Base-by-base conservation (phyloP, 768 basidiomycete species). In the Butyriboletus loyo region DNA sequence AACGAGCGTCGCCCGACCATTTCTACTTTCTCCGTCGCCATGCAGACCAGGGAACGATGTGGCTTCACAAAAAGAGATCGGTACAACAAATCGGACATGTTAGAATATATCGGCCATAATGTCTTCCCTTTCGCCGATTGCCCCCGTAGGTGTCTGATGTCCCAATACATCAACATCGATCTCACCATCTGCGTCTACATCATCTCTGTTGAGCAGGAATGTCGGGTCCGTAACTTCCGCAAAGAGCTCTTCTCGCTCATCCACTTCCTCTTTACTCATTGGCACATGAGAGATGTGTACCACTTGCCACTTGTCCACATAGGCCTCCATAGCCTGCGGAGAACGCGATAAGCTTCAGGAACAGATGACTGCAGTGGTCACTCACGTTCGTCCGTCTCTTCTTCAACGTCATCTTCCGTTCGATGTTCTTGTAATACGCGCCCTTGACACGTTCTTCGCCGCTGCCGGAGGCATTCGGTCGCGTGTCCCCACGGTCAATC, bases 371-470 rank as follows among this genome's bases (percentile, higher is more conserved):
- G 11, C 8, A 5, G 5, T 14, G 11, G n/a, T 39, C 17, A 75
- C 81, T 67, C 56, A 91, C 90, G 66, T 89, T 88, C 17, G 80
- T 81, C 8, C 91, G 82, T 68, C 85, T 90, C 75, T 91, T 92
- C 71, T 92, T 92, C 37, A 93, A 74, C 22, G 82, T 76, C 85
- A 92, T 92, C 72, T 92, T 92, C 41, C 90, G 82, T 71, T 91
- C 89, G 49, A 93, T 90, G 64, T 85, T 86, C 71, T 91, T 93
- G 72, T 92, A 92, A 63, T 89, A 92, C 0, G 86, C 91, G n/a
- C 87, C 90, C 62, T 81, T 83, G 25, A 71, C 64, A 60, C 77
- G 75, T 44, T 73, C 63, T 27, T 71, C 70, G 27, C 73, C 66
- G 22, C 68, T 64, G 11, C 73, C 61, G n/a, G 72, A 67, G 34